phyloP scores from a whole-genome alignment of 495 filamentous ascomycete genomes.

The Penicillium maclennaniae region DNA sequence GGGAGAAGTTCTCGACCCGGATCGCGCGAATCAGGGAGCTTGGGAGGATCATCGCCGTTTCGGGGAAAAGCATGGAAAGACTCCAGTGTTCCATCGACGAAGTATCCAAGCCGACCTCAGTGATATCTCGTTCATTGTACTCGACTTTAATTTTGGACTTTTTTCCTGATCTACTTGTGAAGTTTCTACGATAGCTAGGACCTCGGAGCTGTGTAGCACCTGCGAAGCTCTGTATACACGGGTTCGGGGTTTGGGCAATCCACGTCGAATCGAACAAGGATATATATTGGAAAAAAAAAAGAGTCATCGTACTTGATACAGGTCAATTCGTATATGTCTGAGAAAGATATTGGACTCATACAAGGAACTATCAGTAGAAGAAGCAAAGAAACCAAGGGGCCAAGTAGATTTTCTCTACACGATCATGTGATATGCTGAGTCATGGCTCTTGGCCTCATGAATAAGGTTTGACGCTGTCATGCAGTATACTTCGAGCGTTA shows the following conservation, averaged over 20 bases:
- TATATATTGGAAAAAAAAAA: background rate
- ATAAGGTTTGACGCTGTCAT: background rate
- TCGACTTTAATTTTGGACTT: background rate
- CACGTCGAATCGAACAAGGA: background rate
- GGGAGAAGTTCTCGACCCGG: constrained; percentile 27
- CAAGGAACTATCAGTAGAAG: background rate
- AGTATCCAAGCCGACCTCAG: background rate
- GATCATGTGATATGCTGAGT: background rate
- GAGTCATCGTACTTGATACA: background rate
- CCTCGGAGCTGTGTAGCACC: background rate
- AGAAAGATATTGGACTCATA: background rate
- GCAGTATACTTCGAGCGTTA: background rate
- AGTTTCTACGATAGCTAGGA: background rate
- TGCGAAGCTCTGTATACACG: background rate
- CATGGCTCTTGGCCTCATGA: background rate
- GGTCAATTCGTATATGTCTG: background rate
- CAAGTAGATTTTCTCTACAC: background rate
- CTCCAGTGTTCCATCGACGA: background rate
- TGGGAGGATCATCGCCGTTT: constrained; percentile 19
- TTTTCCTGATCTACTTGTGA: background rate
- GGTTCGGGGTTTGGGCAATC: background rate
- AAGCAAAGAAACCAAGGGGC: background rate
- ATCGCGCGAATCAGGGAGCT: constrained; percentile 16
- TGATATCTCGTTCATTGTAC: background rate
- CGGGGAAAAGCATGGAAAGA: constrained; percentile 11